Conservation (phyloP, 2,329 filamentous ascomycete species). For the Verticillium dahliae region DNA sequence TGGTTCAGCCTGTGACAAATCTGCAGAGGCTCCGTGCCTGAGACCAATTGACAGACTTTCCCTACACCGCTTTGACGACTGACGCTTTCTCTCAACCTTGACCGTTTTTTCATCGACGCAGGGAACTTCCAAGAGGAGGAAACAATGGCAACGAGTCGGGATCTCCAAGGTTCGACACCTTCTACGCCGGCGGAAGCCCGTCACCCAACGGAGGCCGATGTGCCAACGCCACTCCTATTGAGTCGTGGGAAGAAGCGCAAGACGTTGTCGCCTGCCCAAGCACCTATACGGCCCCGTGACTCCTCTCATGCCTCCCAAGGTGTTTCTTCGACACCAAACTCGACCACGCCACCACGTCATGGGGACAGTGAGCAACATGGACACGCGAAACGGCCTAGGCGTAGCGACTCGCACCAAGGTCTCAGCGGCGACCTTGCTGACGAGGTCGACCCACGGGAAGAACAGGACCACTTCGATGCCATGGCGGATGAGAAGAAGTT, state of each 20-base stretch:
- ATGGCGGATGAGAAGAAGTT: constrained; percentile 36
- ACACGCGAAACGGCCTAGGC: neutral
- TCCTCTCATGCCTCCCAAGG: neutral
- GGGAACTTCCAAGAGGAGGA: too few species aligned
- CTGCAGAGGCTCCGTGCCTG: too few species aligned
- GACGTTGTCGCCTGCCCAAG: neutral
- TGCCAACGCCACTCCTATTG: neutral
- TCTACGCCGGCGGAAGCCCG: neutral
- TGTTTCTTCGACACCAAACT: neutral
- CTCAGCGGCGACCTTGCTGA: neutral
- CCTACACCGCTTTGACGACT: too few species aligned
- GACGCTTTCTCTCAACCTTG: too few species aligned
- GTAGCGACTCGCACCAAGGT: neutral
- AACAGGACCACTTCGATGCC: neutral
- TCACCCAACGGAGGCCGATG: neutral
- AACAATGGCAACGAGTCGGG: neutral
- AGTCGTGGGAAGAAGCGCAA: neutral
- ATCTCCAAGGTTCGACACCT: neutral
- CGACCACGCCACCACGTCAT: neutral
- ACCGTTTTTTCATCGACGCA: too few species aligned
- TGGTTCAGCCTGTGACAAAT: too few species aligned
- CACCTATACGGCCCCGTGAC: neutral
- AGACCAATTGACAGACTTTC: too few species aligned
- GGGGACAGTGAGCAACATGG: neutral
- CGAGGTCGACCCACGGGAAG: neutral